These are phyloP conservation scores for Huntiella bhutanensis DNA, from an alignment of 2,329 filamentous ascomycete species.

Conservation along the genomic window DNA sequence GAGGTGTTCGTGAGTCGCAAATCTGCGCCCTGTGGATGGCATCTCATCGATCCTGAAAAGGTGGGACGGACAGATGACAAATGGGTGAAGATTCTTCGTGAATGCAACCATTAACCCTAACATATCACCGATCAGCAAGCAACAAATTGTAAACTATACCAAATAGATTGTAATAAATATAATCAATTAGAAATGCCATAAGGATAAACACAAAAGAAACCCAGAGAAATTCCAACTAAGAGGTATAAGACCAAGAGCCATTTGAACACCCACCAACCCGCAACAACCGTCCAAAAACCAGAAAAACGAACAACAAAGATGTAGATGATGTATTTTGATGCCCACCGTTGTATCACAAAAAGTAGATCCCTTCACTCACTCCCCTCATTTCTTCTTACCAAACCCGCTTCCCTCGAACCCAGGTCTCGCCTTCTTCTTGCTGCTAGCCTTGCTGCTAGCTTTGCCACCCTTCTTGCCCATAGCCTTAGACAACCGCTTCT, in stretches of 20 bases:
- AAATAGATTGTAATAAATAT: too few species aligned
- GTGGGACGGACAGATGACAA: too few species aligned
- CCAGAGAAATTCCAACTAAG: not conserved
- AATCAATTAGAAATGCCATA: not conserved
- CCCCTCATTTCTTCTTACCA: constrained; percentile 11
- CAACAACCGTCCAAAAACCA: not conserved
- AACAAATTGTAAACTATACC: too few species aligned
- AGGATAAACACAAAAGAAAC: not conserved
- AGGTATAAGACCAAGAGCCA: too few species aligned
- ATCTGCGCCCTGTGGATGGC: too few species aligned
- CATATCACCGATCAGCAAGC: too few species aligned
- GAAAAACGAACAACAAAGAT: not conserved
- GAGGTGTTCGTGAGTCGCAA: too few species aligned
- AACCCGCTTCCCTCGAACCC: constrained; percentile 11
- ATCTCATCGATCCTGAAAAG: too few species aligned
- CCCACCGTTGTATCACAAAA: not conserved
- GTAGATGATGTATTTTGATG: constrained; percentile 3
- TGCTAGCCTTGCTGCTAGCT: not conserved
- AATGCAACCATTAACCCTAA: too few species aligned
- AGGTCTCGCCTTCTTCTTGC: constrained; percentile 11
- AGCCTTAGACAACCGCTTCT: constrained; percentile 32
- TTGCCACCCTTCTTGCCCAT: constrained; percentile 11
- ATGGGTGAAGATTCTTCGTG: too few species aligned
- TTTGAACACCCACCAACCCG: not conserved
- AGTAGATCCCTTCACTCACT: not conserved